Conservation (phyloP, 441 rosid species). For the Gossypium lobatum region DNA sequence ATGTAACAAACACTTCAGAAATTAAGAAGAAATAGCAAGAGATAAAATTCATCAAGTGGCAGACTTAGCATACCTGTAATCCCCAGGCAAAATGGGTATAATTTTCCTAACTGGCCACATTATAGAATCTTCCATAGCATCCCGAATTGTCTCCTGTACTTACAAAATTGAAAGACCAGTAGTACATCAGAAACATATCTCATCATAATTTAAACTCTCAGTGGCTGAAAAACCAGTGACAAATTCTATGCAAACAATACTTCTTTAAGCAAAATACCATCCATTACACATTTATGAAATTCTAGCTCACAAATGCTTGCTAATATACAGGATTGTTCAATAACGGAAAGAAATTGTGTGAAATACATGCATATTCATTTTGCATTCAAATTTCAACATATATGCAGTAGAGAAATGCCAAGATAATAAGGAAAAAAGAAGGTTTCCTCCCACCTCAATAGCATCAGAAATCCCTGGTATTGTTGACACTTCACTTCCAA, state of each 20-base stretch:
- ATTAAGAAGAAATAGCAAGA: too few relatives aligned
- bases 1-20: too few relatives aligned
- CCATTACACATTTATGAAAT: too few relatives aligned
- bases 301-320: not conserved
- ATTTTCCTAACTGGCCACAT: constrained; percentile 96
- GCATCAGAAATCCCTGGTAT: constrained; percentile 86
- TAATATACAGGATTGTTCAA: not conserved
- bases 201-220: not conserved
- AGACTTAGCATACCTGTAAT: constrained; percentile 59
- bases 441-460: constrained; percentile 55
- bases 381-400: not conserved
- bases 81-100: constrained; percentile 83
- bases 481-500: constrained; percentile 82
- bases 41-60: not conserved
- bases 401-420: not conserved
- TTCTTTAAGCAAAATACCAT: not conserved
- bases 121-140: constrained; percentile 85
- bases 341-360: not conserved
- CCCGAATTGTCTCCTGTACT: constrained; percentile 75
- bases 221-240: not conserved
- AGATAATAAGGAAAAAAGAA: not conserved
- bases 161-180: constrained; percentile 3
- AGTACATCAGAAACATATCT: constrained; percentile 3
- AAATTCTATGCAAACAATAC: not conserved
- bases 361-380: not conserved